A percentile compares a stretch with the other conserved stretches of the same genome.
phyloP scores from a whole-genome alignment of 352 stramenopile species.

The Globisporangium nagaii region DNA sequence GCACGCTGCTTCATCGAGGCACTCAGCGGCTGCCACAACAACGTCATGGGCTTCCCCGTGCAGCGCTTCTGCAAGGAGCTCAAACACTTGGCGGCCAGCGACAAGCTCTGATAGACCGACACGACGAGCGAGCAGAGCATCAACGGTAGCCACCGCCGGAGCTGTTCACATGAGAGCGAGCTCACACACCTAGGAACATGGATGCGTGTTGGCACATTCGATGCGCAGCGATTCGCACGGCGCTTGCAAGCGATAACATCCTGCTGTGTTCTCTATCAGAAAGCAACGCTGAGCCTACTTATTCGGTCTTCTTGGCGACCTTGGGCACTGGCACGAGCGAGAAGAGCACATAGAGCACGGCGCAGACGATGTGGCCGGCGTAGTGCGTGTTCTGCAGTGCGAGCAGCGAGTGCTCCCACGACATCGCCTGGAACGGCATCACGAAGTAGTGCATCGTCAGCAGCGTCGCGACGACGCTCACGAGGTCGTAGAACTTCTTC shows the following conservation, averaged over 20 bases:
- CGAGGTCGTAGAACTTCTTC: conserved; percentile 63
- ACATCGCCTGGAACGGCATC: conserved; percentile 71
- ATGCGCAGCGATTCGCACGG: too few species aligned
- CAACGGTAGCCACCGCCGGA: too few species aligned
- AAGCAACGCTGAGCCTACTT: conserved; percentile 12
- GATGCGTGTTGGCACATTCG: too few species aligned
- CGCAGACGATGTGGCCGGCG: conserved; percentile 54
- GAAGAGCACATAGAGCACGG: conserved; percentile 66
- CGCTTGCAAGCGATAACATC: too few species aligned
- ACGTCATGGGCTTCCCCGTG: conserved; percentile 88
- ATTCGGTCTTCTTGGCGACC: conserved; percentile 50
- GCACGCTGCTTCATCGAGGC: conserved; percentile 76
- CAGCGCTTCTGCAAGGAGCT: conserved; percentile 72
- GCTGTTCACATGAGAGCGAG: too few species aligned
- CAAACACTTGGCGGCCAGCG: conserved; percentile 24
- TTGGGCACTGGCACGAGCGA: conserved; percentile 55
- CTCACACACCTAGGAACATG: too few species aligned
- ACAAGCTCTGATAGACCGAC: conserved; percentile 36
- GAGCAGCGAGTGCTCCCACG: conserved; percentile 56
- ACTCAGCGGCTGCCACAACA: conserved; percentile 89
- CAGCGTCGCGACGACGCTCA: conserved; percentile 38
- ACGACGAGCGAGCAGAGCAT: too few species aligned
- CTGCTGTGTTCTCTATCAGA: too few species aligned
- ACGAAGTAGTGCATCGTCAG: conserved; percentile 67
- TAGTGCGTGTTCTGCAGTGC: conserved; percentile 70